phyloP scores from a whole-genome alignment of 1,284 basidiomycete species.

The Trichosporon coremiiforme region DNA sequence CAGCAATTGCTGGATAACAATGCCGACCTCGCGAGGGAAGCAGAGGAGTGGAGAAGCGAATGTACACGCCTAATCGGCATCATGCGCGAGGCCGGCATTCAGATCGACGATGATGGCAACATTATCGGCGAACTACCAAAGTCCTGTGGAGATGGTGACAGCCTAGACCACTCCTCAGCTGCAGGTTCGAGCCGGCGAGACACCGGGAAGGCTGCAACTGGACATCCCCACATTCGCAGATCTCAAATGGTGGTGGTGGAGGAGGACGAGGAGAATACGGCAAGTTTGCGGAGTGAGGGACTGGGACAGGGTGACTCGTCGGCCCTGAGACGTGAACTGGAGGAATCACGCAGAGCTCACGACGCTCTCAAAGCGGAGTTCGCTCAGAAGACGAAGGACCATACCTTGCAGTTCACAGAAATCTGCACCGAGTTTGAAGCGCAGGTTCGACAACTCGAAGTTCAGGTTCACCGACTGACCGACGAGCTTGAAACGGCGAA shows the following conservation, averaged over 20 bases:
- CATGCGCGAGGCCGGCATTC: conserved; percentile 42
- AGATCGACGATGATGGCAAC: conserved; percentile 36
- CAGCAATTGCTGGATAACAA: conserved; percentile 51
- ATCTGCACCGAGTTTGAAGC: conserved; percentile 46
- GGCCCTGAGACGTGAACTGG: conserved; percentile 29
- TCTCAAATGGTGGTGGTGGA: conserved; percentile 18
- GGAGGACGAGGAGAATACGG: conserved; percentile 41
- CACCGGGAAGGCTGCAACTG: not conserved
- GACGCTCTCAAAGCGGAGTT: conserved; percentile 39
- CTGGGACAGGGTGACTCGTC: not conserved
- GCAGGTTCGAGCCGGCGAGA: not conserved
- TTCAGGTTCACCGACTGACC: conserved; percentile 25
- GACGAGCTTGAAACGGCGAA: not conserved
- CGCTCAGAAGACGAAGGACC: conserved; percentile 46
- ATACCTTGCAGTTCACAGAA: conserved; percentile 46
- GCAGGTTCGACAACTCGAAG: conserved; percentile 40
- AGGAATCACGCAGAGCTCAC: conserved; percentile 36
- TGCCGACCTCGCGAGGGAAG: conserved; percentile 47
- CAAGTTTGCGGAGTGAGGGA: conserved; percentile 21
- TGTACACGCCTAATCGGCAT: conserved; percentile 37
- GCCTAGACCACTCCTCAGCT: conserved; percentile 1
- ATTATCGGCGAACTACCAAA: conserved; percentile 11
- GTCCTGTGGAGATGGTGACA: not conserved
- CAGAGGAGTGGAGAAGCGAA: conserved; percentile 49
- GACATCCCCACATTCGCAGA: too few species aligned